Conservation (phyloP, 495 filamentous ascomycete species). For the Bombardia bombarda region DNA sequence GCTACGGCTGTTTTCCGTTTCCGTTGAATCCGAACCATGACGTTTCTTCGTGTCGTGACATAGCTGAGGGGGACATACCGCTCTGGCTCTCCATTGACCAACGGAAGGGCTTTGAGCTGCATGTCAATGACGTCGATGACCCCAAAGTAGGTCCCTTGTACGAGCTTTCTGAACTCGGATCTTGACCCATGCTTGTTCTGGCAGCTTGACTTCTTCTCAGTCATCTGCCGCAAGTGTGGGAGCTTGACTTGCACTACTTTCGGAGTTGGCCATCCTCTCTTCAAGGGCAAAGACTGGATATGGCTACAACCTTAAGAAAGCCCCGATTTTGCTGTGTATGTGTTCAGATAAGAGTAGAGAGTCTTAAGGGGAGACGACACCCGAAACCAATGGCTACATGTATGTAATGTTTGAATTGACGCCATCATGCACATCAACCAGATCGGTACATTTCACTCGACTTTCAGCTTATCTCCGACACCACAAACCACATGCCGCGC, state of each 20-base stretch:
- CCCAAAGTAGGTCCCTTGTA: slow-evolving; percentile 1
- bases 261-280: slow-evolving; percentile 12
- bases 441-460: too few species aligned
- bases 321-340: neutral
- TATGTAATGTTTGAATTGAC: too few species aligned
- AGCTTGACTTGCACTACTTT: neutral
- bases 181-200: neutral
- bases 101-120: neutral
- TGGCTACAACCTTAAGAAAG: too few species aligned
- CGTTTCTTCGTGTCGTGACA: slow-evolving; percentile 14
- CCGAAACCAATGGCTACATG: too few species aligned
- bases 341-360: neutral
- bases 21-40: slow-evolving; percentile 6
- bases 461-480: too few species aligned
- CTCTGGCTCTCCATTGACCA: slow-evolving; percentile 1
- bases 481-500: too few species aligned
- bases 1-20: neutral
- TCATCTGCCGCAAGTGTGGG: slow-evolving; percentile 22
- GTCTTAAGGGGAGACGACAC: too few species aligned
- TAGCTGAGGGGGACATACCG: slow-evolving; percentile 24
- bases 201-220: neutral
- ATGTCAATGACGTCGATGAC: slow-evolving; percentile 5
- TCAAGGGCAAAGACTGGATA: slow-evolving; percentile 34
- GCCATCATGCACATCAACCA: too few species aligned
- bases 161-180: neutral